These are phyloP conservation scores for Triticum urartu DNA, from an alignment of 176 grass and related monocot genomes.

Conservation along the genomic window DNA sequence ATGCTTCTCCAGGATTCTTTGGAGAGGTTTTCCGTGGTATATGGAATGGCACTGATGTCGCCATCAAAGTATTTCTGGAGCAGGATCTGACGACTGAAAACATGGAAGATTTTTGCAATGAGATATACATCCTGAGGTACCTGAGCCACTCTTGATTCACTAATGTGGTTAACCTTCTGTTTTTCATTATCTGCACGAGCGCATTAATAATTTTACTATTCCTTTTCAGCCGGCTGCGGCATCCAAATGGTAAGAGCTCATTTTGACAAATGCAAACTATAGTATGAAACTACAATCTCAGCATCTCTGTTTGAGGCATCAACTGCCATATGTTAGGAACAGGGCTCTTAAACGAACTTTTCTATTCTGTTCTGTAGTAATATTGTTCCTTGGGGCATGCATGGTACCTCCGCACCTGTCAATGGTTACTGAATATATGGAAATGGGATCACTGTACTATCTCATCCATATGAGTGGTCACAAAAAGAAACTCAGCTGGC, in stretches of 20 bases:
- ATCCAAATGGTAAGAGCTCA: conserved; percentile 90
- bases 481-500: conserved; percentile 98
- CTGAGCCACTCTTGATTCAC: conserved; percentile 10
- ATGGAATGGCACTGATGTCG: conserved; percentile 99
- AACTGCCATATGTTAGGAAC: conserved; percentile 11
- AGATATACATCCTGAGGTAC: conserved; percentile 97
- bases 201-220: conserved; percentile 43
- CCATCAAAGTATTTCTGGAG: conserved; percentile 98
- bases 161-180: neutral
- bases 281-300: conserved; percentile 19
- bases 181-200: conserved; percentile 33
- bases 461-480: conserved; percentile 98
- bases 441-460: conserved; percentile 99
- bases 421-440: conserved; percentile 99
- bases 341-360: conserved; percentile 30
- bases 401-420: conserved; percentile 96
- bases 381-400: conserved; percentile 99
- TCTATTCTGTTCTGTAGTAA: conserved; percentile 63
- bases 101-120: conserved; percentile 99
- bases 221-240: conserved; percentile 85
- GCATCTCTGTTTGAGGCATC: neutral
- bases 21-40: conserved; percentile 98
- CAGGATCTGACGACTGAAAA: conserved; percentile 99
- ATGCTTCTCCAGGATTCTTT: conserved; percentile 77
- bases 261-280: conserved; percentile 27